Evolutionary conservation across 768 basidiomycete genomes (phyloP).

Genomic region (Pholiota conissans): DNA sequence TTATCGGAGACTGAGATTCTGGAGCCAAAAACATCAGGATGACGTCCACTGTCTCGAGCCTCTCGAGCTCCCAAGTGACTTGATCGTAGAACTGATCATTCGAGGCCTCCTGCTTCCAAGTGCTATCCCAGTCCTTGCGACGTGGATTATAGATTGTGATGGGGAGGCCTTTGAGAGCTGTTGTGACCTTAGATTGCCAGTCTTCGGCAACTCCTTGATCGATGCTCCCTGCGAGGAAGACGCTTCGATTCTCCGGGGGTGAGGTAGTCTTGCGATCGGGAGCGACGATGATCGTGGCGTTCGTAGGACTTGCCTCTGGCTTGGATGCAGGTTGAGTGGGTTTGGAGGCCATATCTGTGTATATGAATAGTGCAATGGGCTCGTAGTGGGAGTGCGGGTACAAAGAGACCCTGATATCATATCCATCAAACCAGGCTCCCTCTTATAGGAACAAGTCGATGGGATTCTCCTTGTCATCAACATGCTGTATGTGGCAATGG

Average conservation of each 20-base stretch:
- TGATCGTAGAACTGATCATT: not conserved
- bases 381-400: not conserved
- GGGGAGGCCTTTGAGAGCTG: not conserved
- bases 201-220: not conserved
- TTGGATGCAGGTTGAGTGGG: not conserved
- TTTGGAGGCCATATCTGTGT: not conserved
- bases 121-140: not conserved
- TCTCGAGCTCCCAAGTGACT: slow-evolving; percentile 2
- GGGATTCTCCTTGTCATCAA: too few relatives aligned
- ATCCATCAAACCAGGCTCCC: not conserved
- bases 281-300: not conserved
- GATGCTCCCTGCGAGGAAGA: slow-evolving; percentile 2
- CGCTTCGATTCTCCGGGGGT: not conserved
- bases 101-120: not conserved
- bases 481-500: too few relatives aligned
- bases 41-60: not conserved
- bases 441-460: not conserved
- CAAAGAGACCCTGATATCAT: not conserved
- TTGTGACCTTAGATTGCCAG: not conserved
- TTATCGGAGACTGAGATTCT: not conserved
- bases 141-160: slow-evolving; percentile 4
- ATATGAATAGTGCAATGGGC: not conserved
- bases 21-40: not conserved
- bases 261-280: not conserved
- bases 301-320: not conserved